A percentile compares a stretch with the other conserved stretches of the same genome.
These are phyloP conservation scores for Penicillium maclennaniae DNA, from an alignment of 495 filamentous ascomycete species.

Conservation along the genomic window DNA sequence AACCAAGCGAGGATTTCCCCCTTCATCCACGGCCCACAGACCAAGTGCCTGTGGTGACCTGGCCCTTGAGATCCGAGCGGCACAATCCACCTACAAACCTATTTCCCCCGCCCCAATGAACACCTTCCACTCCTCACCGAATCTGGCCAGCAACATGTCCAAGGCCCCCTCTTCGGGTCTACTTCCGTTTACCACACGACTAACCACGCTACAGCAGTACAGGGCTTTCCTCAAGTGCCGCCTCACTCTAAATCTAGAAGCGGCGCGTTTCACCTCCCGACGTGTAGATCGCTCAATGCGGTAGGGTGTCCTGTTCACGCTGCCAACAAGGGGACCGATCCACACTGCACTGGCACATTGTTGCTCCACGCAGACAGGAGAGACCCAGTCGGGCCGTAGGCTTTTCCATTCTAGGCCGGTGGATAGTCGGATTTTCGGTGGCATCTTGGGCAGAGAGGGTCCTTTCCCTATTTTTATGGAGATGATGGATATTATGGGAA, in stretches of 20 bases:
- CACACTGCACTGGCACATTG: not conserved
- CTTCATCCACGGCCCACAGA: conserved; percentile 12
- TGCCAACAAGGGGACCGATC: not conserved
- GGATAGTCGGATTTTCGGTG: not conserved
- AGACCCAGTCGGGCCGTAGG: conserved; percentile 11
- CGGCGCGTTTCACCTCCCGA: conserved; percentile 18
- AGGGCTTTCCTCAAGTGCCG: not conserved
- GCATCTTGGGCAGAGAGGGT: conserved; percentile 3
- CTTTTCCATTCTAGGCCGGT: conserved; percentile 15
- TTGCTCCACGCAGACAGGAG: not conserved
- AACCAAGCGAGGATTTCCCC: not conserved
- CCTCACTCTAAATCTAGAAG: not conserved
- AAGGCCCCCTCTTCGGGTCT: not conserved
- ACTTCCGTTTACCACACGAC: not conserved
- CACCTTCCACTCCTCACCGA: conserved; percentile 20
- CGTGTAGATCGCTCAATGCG: conserved; percentile 18
- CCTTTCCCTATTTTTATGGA: not conserved
- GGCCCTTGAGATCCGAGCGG: conserved; percentile 20
- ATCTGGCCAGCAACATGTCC: conserved; percentile 12
- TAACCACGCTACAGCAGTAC: not conserved
- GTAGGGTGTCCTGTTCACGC: conserved; percentile 1
- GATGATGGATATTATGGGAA: not conserved
- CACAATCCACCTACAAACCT: not conserved
- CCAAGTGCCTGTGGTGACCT: conserved; percentile 38
- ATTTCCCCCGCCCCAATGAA: conserved; percentile 4